phyloP scores from a whole-genome alignment of 1,284 basidiomycete genomes.

The Rhodotorula sp. region DNA sequence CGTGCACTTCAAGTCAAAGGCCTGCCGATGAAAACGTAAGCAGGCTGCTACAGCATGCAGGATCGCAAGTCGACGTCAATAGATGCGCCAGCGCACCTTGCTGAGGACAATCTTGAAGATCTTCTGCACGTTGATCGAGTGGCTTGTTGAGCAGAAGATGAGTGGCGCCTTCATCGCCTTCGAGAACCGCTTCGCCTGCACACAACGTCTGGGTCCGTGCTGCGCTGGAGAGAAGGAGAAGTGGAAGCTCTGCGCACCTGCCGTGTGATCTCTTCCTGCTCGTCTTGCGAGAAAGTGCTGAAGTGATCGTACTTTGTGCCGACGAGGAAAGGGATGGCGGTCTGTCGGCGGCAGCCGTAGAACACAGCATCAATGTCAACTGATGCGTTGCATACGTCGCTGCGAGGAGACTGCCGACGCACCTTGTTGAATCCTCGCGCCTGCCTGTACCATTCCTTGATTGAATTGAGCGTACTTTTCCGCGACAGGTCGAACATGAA shows the following conservation, averaged over 20 bases:
- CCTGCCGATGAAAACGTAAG: conserved; percentile 46
- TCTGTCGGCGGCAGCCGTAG: conserved; percentile 55
- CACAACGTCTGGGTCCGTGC: too few species aligned
- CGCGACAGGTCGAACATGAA: conserved; percentile 99
- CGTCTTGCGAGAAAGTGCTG: conserved; percentile 89
- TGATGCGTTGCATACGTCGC: too few species aligned
- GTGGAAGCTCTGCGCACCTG: conserved; percentile 58
- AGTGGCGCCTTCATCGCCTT: conserved; percentile 97
- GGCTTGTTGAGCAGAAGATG: conserved; percentile 96
- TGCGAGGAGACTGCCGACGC: conserved; percentile 39
- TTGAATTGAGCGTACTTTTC: conserved; percentile 93
- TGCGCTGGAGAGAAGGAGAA: too few species aligned
- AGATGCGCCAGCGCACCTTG: conserved; percentile 57
- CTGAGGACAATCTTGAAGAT: conserved; percentile 96
- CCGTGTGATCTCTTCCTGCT: conserved; percentile 98
- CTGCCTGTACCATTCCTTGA: conserved; percentile 99
- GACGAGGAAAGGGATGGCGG: conserved; percentile 87
- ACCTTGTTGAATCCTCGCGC: conserved; percentile 98
- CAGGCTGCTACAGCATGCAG: too few species aligned
- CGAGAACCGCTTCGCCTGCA: conserved; percentile 86
- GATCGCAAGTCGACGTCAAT: too few species aligned
- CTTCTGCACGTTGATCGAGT: conserved; percentile 96
- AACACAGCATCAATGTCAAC: too few species aligned
- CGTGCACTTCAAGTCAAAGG: conserved; percentile 87
- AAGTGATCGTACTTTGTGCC: conserved; percentile 98